phyloP scores from a whole-genome alignment of 352 stramenopile genomes.

The Aphanomyces stellatus region DNA sequence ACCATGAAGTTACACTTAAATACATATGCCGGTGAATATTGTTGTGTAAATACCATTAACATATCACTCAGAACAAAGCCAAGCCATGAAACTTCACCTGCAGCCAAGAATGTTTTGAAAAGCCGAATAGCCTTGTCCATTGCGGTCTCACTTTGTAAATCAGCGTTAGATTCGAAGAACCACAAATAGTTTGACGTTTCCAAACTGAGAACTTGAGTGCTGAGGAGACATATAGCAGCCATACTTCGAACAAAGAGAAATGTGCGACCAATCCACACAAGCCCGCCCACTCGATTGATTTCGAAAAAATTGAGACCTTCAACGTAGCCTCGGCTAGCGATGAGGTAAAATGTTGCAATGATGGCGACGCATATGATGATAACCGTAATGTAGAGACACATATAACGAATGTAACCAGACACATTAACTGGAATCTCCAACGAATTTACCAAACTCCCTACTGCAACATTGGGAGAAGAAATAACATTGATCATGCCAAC shows the following conservation, averaged over 20 bases:
- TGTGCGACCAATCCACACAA: conserved; percentile 6
- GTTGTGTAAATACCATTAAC: conserved; percentile 7
- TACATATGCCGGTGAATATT: neutral
- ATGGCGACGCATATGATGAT: neutral
- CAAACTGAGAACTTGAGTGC: neutral
- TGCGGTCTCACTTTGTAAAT: neutral
- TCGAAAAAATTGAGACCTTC: conserved; percentile 12
- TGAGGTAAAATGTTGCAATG: neutral
- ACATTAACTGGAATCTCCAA: neutral
- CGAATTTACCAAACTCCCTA: neutral
- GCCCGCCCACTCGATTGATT: conserved; percentile 7
- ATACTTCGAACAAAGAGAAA: neutral
- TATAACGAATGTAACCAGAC: neutral
- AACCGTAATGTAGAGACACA: neutral
- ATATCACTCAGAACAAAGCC: conserved; percentile 5
- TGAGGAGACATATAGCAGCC: neutral
- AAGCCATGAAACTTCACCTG: conserved; percentile 5
- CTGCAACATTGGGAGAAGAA: neutral
- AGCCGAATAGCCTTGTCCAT: neutral
- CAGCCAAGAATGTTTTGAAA: neutral
- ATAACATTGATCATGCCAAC: conserved; percentile 3
- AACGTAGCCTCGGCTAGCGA: neutral
- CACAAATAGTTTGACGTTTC: neutral
- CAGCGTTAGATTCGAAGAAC: neutral
- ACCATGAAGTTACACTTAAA: neutral